Evolutionary conservation across 257 asterid genomes (phyloP).

Genomic region (Ocimum tenuiflorum): DNA sequence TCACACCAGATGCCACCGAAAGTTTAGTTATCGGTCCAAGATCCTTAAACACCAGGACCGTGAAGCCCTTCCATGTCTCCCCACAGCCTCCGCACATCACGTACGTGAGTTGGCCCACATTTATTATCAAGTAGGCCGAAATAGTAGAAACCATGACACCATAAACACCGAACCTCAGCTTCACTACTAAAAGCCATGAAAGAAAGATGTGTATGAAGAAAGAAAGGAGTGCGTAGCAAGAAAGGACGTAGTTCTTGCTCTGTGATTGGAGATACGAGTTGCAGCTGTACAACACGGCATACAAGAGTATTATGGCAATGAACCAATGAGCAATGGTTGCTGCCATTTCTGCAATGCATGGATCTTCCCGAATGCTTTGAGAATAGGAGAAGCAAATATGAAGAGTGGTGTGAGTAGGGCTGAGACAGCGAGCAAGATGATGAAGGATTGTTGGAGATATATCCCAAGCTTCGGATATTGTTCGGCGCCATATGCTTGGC

Average conservation of each 20-base stretch:
- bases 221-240: slow-evolving; percentile 39
- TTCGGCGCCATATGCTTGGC: not conserved
- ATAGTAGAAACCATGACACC: slow-evolving; percentile 56
- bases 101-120: slow-evolving; percentile 43
- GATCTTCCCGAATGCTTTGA: slow-evolving; percentile 52
- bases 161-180: slow-evolving; percentile 36
- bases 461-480: slow-evolving; percentile 1
- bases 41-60: slow-evolving; percentile 48
- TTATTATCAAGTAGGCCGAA: slow-evolving; percentile 50
- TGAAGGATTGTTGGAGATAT: slow-evolving; percentile 1
- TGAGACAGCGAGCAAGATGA: slow-evolving; percentile 5
- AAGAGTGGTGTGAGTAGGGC: slow-evolving; percentile 28
- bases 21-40: slow-evolving; percentile 53
- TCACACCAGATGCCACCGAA: slow-evolving; percentile 57
- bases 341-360: slow-evolving; percentile 36
- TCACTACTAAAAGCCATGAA: slow-evolving; percentile 49
- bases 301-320: slow-evolving; percentile 46
- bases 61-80: slow-evolving; percentile 68
- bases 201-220: slow-evolving; percentile 36
- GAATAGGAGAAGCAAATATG: slow-evolving; percentile 40
- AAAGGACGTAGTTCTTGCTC: slow-evolving; percentile 57
- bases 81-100: slow-evolving; percentile 48
- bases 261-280: slow-evolving; percentile 62
- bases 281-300: slow-evolving; percentile 44
- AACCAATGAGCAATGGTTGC: slow-evolving; percentile 42